Percentiles rank a stretch among this genome's conserved stretches.
These are phyloP conservation scores for Chenopodium album DNA, from an alignment of 148 eudicot species.

Conservation along the genomic window DNA sequence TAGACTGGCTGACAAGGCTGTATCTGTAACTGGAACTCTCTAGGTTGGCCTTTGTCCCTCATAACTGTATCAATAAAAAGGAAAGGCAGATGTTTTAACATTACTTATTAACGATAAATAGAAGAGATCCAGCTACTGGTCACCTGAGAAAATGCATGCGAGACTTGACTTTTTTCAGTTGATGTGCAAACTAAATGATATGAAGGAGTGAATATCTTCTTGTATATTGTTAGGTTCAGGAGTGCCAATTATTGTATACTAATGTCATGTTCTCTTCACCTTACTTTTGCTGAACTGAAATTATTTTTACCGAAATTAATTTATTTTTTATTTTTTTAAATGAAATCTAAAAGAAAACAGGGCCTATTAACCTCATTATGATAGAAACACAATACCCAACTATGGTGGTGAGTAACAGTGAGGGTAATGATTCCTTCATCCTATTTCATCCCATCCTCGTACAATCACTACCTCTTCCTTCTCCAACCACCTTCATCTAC, in stretches of 20 bases:
- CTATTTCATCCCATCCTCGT: too few relatives aligned
- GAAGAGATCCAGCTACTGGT: background rate
- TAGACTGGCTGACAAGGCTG: background rate
- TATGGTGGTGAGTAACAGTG: too few relatives aligned
- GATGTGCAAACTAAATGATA: background rate
- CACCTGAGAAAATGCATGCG: background rate
- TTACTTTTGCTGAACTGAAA: too few relatives aligned
- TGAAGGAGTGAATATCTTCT: background rate
- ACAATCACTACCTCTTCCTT: too few relatives aligned
- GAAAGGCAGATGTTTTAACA: background rate
- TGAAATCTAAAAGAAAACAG: too few relatives aligned
- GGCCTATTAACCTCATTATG: too few relatives aligned
- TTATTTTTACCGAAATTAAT: too few relatives aligned
- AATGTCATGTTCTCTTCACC: too few relatives aligned
- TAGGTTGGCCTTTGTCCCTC: background rate
- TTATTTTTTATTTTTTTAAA: too few relatives aligned
- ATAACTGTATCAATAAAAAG: background rate
- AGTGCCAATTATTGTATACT: background rate
- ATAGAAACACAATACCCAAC: too few relatives aligned
- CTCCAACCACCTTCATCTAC: too few relatives aligned
- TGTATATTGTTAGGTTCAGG: background rate
- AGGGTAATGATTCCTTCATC: too few relatives aligned
- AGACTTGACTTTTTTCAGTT: background rate
- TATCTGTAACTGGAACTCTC: background rate
- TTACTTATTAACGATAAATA: background rate